These are phyloP conservation scores for Globisporangium middletonii DNA, from an alignment of 352 stramenopile species.

Conservation along the genomic window DNA sequence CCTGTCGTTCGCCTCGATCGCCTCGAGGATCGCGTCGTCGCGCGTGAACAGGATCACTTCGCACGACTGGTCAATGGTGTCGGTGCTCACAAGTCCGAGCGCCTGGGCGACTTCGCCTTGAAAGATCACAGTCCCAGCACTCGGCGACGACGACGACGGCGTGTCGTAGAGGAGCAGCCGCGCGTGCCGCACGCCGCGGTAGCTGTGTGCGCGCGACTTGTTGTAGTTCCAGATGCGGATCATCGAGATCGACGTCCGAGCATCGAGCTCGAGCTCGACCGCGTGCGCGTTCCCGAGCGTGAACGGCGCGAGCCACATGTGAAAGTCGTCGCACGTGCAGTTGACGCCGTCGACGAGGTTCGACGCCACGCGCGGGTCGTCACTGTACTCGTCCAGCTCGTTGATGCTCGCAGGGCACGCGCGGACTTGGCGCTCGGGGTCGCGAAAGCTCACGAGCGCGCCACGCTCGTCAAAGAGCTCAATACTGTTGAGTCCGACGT, in stretches of 20 bases:
- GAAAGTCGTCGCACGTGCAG: constrained; percentile 86
- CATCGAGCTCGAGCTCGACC: constrained; percentile 48
- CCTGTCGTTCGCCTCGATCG: constrained; percentile 65
- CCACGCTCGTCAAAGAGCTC: constrained; percentile 83
- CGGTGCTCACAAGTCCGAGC: constrained; percentile 47
- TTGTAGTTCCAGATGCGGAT: constrained; percentile 93
- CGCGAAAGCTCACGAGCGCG: constrained; percentile 37
- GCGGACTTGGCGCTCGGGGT: constrained; percentile 44
- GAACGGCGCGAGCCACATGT: constrained; percentile 89
- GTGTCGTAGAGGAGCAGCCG: constrained; percentile 41
- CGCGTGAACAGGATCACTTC: constrained; percentile 88
- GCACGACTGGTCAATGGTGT: constrained; percentile 45
- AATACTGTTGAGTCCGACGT: constrained; percentile 87
- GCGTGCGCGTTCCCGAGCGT: constrained; percentile 43
- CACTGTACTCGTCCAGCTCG: constrained; percentile 80
- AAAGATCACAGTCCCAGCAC: constrained; percentile 49
- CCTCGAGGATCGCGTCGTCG: constrained; percentile 45
- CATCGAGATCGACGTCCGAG: constrained; percentile 53
- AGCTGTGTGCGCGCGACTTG: constrained; percentile 83
- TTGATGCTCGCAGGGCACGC: constrained; percentile 84
- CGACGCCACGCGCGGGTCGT: constrained; percentile 61
- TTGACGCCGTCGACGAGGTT: constrained; percentile 86
- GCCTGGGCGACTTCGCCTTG: constrained; percentile 81
- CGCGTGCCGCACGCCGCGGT: constrained; percentile 54
- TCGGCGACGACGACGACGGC: background rate